phyloP scores from a whole-genome alignment of 306 rosid species.

The Castanea sativa region DNA sequence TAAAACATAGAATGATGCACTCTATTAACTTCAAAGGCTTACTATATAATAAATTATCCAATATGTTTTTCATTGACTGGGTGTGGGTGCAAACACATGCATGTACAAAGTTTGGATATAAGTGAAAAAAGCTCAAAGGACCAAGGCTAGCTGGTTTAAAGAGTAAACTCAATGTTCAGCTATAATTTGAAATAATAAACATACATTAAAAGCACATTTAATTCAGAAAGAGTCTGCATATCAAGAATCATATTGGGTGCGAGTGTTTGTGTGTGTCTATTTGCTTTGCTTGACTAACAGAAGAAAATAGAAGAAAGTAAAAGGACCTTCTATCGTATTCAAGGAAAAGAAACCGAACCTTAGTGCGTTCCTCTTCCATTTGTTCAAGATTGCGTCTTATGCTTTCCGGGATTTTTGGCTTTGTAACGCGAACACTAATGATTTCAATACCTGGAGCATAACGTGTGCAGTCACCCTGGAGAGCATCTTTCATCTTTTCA shows the following conservation, averaged over 20 bases:
- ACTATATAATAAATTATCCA: neutral
- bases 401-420: slow-evolving; percentile 80
- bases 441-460: slow-evolving; percentile 97
- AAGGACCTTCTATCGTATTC: neutral
- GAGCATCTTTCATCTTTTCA: slow-evolving; percentile 94
- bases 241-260: neutral
- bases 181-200: neutral
- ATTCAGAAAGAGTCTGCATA: no score
- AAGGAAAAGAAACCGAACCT: slow-evolving; percentile 52
- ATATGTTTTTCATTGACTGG: neutral
- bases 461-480: slow-evolving; percentile 85
- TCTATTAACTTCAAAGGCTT: neutral
- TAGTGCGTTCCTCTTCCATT: slow-evolving; percentile 98
- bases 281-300: no score
- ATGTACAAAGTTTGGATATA: no score
- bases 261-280: neutral
- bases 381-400: slow-evolving; percentile 74
- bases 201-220: neutral
- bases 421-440: slow-evolving; percentile 83
- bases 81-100: neutral
- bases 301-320: neutral
- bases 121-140: no score
- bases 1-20: neutral
- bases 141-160: neutral
- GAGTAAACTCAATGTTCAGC: neutral